These are phyloP conservation scores for Amborella trichopoda DNA, from an alignment of 164 flowering plant species.

Conservation along the genomic window DNA sequence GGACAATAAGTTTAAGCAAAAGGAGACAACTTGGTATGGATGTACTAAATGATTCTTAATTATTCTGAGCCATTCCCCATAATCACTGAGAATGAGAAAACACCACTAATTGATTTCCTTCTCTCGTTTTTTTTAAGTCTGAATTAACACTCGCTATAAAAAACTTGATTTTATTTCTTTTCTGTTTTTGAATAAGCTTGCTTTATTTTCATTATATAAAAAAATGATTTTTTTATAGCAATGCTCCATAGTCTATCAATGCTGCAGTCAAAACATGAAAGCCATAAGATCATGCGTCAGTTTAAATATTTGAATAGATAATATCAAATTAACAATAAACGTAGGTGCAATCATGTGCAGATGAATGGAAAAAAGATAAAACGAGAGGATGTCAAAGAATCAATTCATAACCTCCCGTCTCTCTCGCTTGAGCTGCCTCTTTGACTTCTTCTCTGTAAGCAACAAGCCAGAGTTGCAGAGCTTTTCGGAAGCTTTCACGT, in stretches of 20 bases:
- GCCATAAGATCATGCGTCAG: background rate
- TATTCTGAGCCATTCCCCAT: too few relatives aligned
- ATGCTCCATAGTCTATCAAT: background rate
- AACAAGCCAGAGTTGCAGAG: constrained; percentile 3
- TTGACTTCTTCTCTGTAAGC: constrained; percentile 70
- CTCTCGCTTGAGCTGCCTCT: constrained; percentile 76
- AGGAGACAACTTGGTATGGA: too few relatives aligned
- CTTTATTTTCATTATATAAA: too few relatives aligned
- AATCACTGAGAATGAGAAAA: too few relatives aligned
- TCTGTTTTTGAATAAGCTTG: too few relatives aligned
- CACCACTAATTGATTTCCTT: too few relatives aligned
- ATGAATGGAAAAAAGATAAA: background rate
- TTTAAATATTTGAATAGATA: background rate
- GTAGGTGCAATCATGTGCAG: background rate
- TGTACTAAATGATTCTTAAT: too few relatives aligned
- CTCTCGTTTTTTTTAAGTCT: too few relatives aligned
- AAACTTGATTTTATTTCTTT: too few relatives aligned
- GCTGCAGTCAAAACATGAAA: background rate
- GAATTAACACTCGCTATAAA: too few relatives aligned
- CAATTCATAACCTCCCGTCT: constrained; percentile 35
- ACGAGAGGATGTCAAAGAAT: background rate
- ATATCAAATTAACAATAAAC: background rate
- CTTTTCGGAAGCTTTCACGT: background rate
- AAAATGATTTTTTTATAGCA: too few relatives aligned
- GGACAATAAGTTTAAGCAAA: too few relatives aligned